Percentiles rank a stretch among this genome's conserved stretches.
Evolutionary conservation across 495 filamentous ascomycete genomes (phyloP).

Genomic region (Cudoniella acicularis): DNA sequence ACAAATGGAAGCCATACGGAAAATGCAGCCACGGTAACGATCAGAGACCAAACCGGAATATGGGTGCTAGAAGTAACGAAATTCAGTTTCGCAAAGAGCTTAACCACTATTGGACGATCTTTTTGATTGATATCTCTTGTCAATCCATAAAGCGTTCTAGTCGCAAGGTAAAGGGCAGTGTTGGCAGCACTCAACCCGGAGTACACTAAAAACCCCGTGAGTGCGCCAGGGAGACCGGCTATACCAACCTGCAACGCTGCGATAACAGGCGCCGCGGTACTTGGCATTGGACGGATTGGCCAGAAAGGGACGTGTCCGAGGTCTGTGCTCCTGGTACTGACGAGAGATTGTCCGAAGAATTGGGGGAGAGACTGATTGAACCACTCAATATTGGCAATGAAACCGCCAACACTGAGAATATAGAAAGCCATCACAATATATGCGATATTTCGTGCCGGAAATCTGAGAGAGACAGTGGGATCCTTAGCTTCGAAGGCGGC

Average conservation of each 20-base stretch:
- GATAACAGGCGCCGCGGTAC: too few species aligned
- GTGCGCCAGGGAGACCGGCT: neutral
- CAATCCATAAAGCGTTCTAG: constrained; percentile 38
- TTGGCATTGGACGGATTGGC: too few species aligned
- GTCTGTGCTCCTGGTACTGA: neutral
- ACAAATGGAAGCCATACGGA: too few species aligned
- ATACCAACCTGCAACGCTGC: neutral
- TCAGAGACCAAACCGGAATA: neutral
- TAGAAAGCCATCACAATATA: constrained; percentile 28
- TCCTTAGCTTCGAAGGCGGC: constrained; percentile 44
- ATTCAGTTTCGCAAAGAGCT: neutral
- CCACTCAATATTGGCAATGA: constrained; percentile 38
- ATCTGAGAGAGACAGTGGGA: constrained; percentile 31
- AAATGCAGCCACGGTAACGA: too few species aligned
- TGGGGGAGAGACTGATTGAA: constrained; percentile 33
- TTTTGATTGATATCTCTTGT: constrained; percentile 22
- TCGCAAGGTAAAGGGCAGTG: constrained; percentile 40
- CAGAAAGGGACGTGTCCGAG: too few species aligned
- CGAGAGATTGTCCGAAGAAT: constrained; percentile 10
- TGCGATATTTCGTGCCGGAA: constrained; percentile 27
- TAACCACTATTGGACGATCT: neutral
- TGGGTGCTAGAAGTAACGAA: neutral
- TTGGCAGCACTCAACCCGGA: constrained; percentile 29
- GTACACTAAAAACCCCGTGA: constrained; percentile 26
- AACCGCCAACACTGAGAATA: constrained; percentile 27